phyloP scores from a whole-genome alignment of 176 grass and related monocot species.

The Triticum monococcum region DNA sequence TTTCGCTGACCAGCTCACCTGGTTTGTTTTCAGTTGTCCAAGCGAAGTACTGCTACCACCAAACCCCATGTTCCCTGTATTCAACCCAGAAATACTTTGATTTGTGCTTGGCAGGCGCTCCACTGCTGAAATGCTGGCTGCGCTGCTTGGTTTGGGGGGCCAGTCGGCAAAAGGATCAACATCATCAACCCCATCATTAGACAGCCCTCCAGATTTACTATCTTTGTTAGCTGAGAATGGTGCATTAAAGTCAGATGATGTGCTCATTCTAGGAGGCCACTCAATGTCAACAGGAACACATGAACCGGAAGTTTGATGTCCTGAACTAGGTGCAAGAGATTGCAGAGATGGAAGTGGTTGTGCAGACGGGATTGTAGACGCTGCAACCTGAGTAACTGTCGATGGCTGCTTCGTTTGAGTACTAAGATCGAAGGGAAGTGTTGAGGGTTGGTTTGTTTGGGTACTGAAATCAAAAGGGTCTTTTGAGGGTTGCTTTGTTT shows the following conservation, averaged over 20 bases:
- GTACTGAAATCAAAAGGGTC: slow-evolving; percentile 46
- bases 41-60: slow-evolving; percentile 39
- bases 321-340: slow-evolving; percentile 44
- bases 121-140: slow-evolving; percentile 28
- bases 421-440: slow-evolving; percentile 36
- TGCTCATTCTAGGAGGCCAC: slow-evolving; percentile 77
- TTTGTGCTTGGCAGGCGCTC: slow-evolving; percentile 33
- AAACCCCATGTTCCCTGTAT: slow-evolving; percentile 38
- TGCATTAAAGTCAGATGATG: slow-evolving; percentile 51
- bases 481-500: slow-evolving; percentile 39
- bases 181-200: slow-evolving; percentile 51
- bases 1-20: slow-evolving; percentile 42
- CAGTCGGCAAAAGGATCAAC: slow-evolving; percentile 97
- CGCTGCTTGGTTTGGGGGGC: slow-evolving; percentile 64
- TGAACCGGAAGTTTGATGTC: slow-evolving; percentile 43
- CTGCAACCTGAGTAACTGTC: slow-evolving; percentile 41
- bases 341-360: slow-evolving; percentile 38
- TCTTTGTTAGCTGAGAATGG: slow-evolving; percentile 45
- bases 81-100: slow-evolving; percentile 45
- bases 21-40: slow-evolving; percentile 53
- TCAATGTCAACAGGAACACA: slow-evolving; percentile 85
- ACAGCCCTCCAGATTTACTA: slow-evolving; percentile 41
- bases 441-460: slow-evolving; percentile 50
- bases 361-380: slow-evolving; percentile 28
- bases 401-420: slow-evolving; percentile 40